Evolutionary conservation across 129 eudicot species (phyloP), one percentile per base, ranked within the genome.

Genomic region (Flaveria trinervia): DNA sequence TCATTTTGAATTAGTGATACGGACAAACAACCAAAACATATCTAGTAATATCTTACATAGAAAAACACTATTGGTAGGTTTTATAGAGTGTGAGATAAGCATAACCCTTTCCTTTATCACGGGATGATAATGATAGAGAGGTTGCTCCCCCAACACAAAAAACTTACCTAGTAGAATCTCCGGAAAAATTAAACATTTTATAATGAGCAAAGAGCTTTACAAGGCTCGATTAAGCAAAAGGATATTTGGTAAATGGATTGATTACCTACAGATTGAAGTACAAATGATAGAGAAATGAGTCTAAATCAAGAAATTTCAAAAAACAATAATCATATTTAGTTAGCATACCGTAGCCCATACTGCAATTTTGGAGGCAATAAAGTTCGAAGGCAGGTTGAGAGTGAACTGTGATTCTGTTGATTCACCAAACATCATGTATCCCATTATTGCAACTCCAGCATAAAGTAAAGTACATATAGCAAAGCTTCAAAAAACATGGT

Each of bases 171-270:
- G 41, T 36, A 36, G 41, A 36, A 36, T 36, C 41, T 36, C 41
- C 8, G 7, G 7, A 36, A 36, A 76, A 45, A 67, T 39, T n/a
- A 49, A 46, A 28, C 43, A 28, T 26, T 48, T 15, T n/a, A n/a
- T 15, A 46, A 26, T 15, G 14, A 17, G 10, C 36, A 30, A 30
- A 30, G 17, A 5, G 65, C 26, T 39, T 26, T 74, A 8, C 14
- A 14, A 25, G 64, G 44, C 11, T 71, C 22, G 36, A 75, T 71
- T n/a, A 51, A 3, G 30, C 25, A 84, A 81, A 92, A 92, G 98
- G 98, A 92, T 92, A 93, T 90, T 92, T 92, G 66, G 98, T 92
- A 76, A 92, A 84, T 76, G 98, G 98, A 86, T 87, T 92, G 69
- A 92, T 92, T 33, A 92, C 95, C 98, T 93, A 85, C 88, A 86